Evolutionary conservation across 352 stramenopile genomes (phyloP).

Genomic region (Ophiocytium majus): DNA sequence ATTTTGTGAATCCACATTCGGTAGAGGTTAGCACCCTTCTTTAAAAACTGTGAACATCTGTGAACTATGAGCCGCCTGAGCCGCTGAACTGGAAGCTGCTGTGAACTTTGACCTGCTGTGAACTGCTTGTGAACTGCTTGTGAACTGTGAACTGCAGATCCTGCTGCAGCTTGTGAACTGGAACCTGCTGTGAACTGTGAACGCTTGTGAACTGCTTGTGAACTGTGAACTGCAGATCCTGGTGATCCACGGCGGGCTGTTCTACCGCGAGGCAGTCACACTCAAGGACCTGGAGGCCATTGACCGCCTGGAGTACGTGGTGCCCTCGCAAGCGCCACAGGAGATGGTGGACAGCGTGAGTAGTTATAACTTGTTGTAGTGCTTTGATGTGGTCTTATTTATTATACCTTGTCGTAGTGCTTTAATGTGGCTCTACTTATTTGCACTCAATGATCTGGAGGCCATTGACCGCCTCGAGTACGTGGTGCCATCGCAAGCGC

Average conservation of each 20-base stretch:
- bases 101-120: no score
- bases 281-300: conserved; percentile 73
- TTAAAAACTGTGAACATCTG: no score
- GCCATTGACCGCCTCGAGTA: conserved; percentile 52
- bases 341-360: conserved; percentile 17
- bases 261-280: conserved; percentile 80
- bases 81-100: no score
- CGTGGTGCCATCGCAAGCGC: conserved; percentile 39
- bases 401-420: no score
- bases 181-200: no score
- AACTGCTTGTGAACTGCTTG: conserved; percentile 2
- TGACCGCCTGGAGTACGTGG: conserved; percentile 52
- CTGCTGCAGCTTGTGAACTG: no score
- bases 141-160: conserved; percentile 61
- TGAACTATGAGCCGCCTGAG: conserved; percentile 61
- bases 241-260: conserved; percentile 86
- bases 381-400: no score
- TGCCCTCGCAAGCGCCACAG: conserved; percentile 32
- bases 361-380: no score
- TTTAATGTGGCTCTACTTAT: no score
- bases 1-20: no score
- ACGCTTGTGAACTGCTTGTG: neutral
- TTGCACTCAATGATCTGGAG: conserved; percentile 77
- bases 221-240: conserved; percentile 68
- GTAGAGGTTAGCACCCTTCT: no score